A percentile compares a stretch with the other conserved stretches of the same genome.
phyloP scores from a whole-genome alignment of 2,329 filamentous ascomycete species.

The Monascus ruber region DNA sequence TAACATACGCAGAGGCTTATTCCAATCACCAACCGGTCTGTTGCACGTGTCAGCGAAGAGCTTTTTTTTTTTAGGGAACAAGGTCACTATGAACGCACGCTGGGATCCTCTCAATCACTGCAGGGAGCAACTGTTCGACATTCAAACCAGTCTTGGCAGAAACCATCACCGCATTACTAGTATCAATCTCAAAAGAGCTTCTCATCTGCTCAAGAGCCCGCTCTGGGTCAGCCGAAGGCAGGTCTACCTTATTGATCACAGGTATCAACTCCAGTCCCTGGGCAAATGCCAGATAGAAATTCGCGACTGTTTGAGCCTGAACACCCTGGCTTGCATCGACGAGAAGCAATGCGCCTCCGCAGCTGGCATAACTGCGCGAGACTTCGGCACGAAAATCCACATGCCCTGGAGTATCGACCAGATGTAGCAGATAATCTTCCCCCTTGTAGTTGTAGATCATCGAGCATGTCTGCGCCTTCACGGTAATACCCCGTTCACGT shows the following conservation, averaged over 20 bases:
- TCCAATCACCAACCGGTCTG: constrained; percentile 58
- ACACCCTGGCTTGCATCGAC: constrained; percentile 95
- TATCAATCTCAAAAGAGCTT: constrained; percentile 76
- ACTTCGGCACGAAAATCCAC: constrained; percentile 97
- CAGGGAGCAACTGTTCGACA: constrained; percentile 69
- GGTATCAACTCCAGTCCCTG: constrained; percentile 79
- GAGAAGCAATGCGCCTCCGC: constrained; percentile 79
- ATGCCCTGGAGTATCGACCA: constrained; percentile 94
- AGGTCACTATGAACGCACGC: constrained; percentile 31
- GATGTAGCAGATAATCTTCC: constrained; percentile 81
- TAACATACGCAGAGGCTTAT: constrained; percentile 66
- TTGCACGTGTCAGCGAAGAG: constrained; percentile 1
- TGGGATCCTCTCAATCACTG: constrained; percentile 75
- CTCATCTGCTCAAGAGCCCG: constrained; percentile 78
- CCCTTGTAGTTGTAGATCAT: constrained; percentile 89
- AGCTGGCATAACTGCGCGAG: constrained; percentile 88
- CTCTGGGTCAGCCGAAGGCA: constrained; percentile 77
- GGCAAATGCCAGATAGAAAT: constrained; percentile 94
- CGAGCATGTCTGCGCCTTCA: constrained; percentile 96
- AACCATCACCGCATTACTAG: constrained; percentile 61
- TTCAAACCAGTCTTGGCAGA: constrained; percentile 92
- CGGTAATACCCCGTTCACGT: constrained; percentile 88
- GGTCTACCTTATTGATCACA: constrained; percentile 93
- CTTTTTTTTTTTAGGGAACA: too few species aligned
- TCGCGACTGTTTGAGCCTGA: constrained; percentile 95